Percentiles rank a stretch among this genome's conserved stretches.
phyloP scores from a whole-genome alignment of 1,139 yeast genomes.

The Hansenula anomala region DNA sequence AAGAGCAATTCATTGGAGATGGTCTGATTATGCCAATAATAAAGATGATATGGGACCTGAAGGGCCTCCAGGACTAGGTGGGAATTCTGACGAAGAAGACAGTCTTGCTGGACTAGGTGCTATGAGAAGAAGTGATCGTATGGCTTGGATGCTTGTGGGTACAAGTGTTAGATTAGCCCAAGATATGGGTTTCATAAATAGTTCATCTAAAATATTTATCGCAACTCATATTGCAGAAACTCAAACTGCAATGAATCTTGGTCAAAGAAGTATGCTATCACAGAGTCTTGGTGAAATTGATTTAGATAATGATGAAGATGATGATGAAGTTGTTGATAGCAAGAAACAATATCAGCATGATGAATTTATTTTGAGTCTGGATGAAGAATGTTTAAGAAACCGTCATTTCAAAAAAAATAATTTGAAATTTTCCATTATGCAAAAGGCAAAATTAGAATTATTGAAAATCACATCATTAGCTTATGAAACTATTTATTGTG shows the following conservation, averaged over 20 bases:
- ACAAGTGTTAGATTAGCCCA: slow-evolving; percentile 83
- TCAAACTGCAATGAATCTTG: slow-evolving; percentile 65
- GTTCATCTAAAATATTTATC: slow-evolving; percentile 66
- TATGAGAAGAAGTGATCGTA: slow-evolving; percentile 78
- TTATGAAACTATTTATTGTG: slow-evolving; percentile 74
- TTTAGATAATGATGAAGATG: slow-evolving; percentile 43
- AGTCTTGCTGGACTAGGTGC: slow-evolving; percentile 76
- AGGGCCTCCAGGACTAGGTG: neutral
- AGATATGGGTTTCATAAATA: slow-evolving; percentile 77
- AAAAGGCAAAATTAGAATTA: slow-evolving; percentile 75
- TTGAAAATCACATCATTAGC: slow-evolving; percentile 78
- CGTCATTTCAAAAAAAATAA: slow-evolving; percentile 13
- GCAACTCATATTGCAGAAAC: slow-evolving; percentile 87
- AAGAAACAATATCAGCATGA: slow-evolving; percentile 18
- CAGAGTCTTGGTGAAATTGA: slow-evolving; percentile 64
- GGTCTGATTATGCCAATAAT: slow-evolving; percentile 80
- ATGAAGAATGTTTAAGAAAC: slow-evolving; percentile 18
- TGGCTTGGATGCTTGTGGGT: slow-evolving; percentile 94
- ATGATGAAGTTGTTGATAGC: slow-evolving; percentile 24
- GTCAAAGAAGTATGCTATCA: slow-evolving; percentile 63
- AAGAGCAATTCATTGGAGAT: slow-evolving; percentile 84
- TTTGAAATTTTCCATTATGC: slow-evolving; percentile 52
- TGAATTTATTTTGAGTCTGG: slow-evolving; percentile 27
- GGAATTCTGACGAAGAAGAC: slow-evolving; percentile 19
- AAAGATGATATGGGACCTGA: slow-evolving; percentile 17